A percentile compares a stretch with the other conserved stretches of the same genome.
phyloP scores from a whole-genome alignment of 306 rosid species.

The Cucurbita pepo region DNA sequence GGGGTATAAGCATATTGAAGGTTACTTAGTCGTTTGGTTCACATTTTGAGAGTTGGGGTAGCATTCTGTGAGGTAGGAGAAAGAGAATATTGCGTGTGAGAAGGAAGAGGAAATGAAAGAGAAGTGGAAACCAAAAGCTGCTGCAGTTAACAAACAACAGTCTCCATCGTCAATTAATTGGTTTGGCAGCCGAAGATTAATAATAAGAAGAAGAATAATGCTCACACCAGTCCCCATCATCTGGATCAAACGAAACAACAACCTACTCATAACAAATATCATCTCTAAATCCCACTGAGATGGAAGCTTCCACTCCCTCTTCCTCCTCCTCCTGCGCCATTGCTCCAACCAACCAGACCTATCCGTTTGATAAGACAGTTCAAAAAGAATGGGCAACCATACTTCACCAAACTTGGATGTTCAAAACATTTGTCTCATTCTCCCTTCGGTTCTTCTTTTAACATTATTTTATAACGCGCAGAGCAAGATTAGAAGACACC shows the following conservation, averaged over 20 bases:
- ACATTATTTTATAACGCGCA: background rate
- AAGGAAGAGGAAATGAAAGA: constrained; percentile 19
- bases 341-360: background rate
- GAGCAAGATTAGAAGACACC: background rate
- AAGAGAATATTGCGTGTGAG: constrained; percentile 29
- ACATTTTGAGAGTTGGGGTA: constrained; percentile 55
- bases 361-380: background rate
- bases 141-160: background rate
- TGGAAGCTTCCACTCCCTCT: background rate
- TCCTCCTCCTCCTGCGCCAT: too few relatives aligned
- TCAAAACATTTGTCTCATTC: background rate
- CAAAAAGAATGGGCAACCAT: background rate
- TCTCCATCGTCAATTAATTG: background rate
- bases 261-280: too few relatives aligned
- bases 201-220: background rate
- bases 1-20: too few relatives aligned
- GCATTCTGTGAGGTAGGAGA: constrained; percentile 15
- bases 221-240: background rate
- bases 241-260: background rate
- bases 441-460: background rate
- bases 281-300: background rate
- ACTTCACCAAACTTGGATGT: background rate
- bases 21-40: too few relatives aligned
- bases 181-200: background rate
- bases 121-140: background rate